A percentile compares a stretch with the other conserved stretches of the same genome.
Evolutionary conservation across 768 basidiomycete species (phyloP).

Genomic region (Termitomyces bulborhizus): DNA sequence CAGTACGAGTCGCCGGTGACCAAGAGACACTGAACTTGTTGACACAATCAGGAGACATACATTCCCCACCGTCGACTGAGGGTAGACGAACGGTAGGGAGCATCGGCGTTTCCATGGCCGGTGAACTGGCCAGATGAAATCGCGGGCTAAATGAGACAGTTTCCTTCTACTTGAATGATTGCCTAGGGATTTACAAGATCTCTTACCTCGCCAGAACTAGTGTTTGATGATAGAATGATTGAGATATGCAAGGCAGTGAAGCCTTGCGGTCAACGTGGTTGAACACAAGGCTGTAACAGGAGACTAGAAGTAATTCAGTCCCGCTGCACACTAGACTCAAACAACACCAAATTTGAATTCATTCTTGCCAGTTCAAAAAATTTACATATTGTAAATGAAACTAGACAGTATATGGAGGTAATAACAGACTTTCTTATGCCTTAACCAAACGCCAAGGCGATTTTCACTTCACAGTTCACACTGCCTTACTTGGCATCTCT

Average conservation of each 20-base stretch:
- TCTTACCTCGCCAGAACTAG: constrained; percentile 5
- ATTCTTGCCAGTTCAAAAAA: not conserved
- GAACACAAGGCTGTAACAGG: not conserved
- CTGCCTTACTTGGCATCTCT: not conserved
- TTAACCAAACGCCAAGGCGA: not conserved
- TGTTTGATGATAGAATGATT: not conserved
- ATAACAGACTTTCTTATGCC: not conserved
- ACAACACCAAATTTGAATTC: constrained; percentile 26
- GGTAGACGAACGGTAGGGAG: constrained; percentile 50
- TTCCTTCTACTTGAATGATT: not conserved
- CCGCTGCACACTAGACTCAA: constrained; percentile 20
- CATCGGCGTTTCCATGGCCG: constrained; percentile 28
- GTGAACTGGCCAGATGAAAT: constrained; percentile 9
- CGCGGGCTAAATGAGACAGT: not conserved
- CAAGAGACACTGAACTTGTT: constrained; percentile 60
- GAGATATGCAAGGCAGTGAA: constrained; percentile 7
- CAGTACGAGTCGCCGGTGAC: constrained; percentile 39
- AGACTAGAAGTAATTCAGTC: not conserved
- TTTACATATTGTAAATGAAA: constrained; percentile 2
- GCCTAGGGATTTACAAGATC: not conserved
- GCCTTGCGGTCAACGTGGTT: constrained; percentile 6
- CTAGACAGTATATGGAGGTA: constrained; percentile 1
- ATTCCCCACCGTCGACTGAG: constrained; percentile 33
- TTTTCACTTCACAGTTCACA: not conserved
- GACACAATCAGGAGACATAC: constrained; percentile 37